Evolutionary conservation across 2,329 filamentous ascomycete genomes (phyloP).

Genomic region (Colletotrichum lini): DNA sequence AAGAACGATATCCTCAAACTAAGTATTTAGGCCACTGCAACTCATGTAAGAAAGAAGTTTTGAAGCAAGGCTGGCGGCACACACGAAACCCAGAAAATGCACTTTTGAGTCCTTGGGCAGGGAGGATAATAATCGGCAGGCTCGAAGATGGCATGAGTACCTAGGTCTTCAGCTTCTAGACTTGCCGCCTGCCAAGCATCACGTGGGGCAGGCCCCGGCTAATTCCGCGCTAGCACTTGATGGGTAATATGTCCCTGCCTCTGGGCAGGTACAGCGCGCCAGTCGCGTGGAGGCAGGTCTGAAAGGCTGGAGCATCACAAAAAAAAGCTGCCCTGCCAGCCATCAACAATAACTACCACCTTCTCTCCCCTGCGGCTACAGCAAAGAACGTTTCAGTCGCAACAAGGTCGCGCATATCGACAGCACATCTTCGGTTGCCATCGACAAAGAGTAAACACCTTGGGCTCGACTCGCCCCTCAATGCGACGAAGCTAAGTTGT

Average conservation of each 20-base stretch:
- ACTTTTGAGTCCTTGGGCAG: slow-evolving; percentile 28
- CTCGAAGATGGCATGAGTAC: slow-evolving; percentile 21
- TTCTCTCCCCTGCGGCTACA: slow-evolving; percentile 9
- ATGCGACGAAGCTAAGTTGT: slow-evolving; percentile 32
- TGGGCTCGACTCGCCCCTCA: slow-evolving; percentile 28
- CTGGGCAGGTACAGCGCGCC: slow-evolving; percentile 36
- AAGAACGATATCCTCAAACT: slow-evolving; percentile 26
- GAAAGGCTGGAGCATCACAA: slow-evolving; percentile 42
- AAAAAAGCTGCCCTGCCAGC: slow-evolving; percentile 34
- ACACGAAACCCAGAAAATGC: slow-evolving; percentile 15
- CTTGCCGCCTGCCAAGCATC: slow-evolving; percentile 31
- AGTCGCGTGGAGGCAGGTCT: slow-evolving; percentile 40
- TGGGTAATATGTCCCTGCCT: slow-evolving; percentile 26
- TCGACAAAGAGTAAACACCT: background rate
- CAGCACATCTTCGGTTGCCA: background rate
- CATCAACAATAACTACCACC: slow-evolving; percentile 31
- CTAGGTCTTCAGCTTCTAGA: slow-evolving; percentile 25
- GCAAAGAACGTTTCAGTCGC: slow-evolving; percentile 9
- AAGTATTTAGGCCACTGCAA: slow-evolving; percentile 2
- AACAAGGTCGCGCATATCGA: slow-evolving; percentile 7
- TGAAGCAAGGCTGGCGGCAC: slow-evolving; percentile 24
- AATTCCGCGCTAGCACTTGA: slow-evolving; percentile 35
- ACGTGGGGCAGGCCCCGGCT: slow-evolving; percentile 36
- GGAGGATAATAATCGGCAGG: slow-evolving; percentile 12
- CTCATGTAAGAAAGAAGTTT: background rate